A percentile compares a stretch with the other conserved stretches of the same genome.
phyloP scores from a whole-genome alignment of 2,329 filamentous ascomycete genomes.

The Chaetomiaceae sp. region DNA sequence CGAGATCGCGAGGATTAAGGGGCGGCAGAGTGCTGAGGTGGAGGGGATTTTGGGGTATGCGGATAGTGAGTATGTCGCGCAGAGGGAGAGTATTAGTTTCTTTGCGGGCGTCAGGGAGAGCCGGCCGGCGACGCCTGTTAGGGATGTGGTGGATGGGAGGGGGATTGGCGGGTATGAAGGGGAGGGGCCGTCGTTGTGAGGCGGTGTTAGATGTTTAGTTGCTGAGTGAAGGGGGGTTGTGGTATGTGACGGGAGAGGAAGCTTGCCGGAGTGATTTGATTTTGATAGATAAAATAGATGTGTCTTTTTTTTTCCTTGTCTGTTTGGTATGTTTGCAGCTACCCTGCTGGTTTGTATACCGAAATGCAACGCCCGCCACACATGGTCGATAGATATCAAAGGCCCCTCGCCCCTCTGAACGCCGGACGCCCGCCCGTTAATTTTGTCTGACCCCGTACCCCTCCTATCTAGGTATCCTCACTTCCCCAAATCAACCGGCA shows the following conservation, averaged over 20 bases:
- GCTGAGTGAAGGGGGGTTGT: background rate
- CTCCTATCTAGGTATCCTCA: background rate
- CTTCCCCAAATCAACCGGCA: conserved; percentile 37
- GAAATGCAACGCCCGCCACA: background rate
- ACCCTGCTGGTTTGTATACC: background rate
- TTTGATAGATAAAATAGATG: conserved; percentile 6
- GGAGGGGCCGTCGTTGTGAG: conserved; percentile 12
- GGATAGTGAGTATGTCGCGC: conserved; percentile 88
- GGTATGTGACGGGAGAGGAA: background rate
- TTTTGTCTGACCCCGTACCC: background rate
- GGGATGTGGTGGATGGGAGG: conserved; percentile 17
- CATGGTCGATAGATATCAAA: background rate
- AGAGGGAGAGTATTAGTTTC: conserved; percentile 82
- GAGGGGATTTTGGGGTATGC: conserved; percentile 77
- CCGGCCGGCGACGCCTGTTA: conserved; percentile 42
- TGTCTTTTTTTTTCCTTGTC: background rate
- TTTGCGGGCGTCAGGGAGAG: conserved; percentile 45
- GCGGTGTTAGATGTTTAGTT: too few species aligned
- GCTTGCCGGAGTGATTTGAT: background rate
- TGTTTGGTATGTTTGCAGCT: conserved; percentile 8
- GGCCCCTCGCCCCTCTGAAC: conserved; percentile 13
- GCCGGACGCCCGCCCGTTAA: conserved; percentile 18
- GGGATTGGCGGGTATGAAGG: conserved; percentile 26
- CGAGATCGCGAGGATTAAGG: conserved; percentile 81
- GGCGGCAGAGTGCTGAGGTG: conserved; percentile 78